Percentiles rank a stretch among this genome's conserved stretches.
Evolutionary conservation across 2,329 filamentous ascomycete genomes (phyloP).

Genomic region (Cryoendolithus antarcticus): DNA sequence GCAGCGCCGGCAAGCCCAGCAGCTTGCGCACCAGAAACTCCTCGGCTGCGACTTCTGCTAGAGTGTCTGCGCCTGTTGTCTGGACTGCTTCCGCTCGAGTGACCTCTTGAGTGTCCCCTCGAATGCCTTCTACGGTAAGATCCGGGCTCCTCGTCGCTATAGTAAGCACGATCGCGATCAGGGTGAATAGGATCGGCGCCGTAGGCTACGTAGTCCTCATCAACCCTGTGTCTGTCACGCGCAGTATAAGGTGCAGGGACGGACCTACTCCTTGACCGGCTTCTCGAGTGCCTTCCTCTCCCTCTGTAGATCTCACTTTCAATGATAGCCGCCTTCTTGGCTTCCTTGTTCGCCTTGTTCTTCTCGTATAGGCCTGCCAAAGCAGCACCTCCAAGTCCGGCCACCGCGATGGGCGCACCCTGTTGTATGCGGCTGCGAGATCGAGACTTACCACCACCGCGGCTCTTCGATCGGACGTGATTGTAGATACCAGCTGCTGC

Average conservation of each 20-base stretch:
- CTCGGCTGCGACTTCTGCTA: constrained; percentile 28
- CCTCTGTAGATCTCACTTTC: constrained; percentile 23
- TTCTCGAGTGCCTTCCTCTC: constrained; percentile 14
- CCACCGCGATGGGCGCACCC: constrained; percentile 48
- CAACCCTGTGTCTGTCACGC: constrained; percentile 25
- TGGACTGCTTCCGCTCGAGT: constrained; percentile 29
- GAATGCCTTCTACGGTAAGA: constrained; percentile 29
- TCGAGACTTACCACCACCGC: constrained; percentile 30
- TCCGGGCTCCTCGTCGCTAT: constrained; percentile 29
- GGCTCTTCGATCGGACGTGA: constrained; percentile 45
- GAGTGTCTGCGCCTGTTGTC: constrained; percentile 20
- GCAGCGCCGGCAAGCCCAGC: constrained; percentile 44
- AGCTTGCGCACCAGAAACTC: no score
- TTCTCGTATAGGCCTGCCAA: constrained; percentile 51
- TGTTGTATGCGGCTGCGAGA: constrained; percentile 42
- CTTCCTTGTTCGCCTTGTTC: constrained; percentile 47
- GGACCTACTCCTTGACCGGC: constrained; percentile 32
- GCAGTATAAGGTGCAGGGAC: constrained; percentile 29
- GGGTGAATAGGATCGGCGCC: constrained; percentile 50
- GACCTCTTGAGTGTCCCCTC: constrained; percentile 18
- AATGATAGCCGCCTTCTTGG: constrained; percentile 31
- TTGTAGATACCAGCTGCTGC: constrained; percentile 49
- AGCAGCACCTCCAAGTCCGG: constrained; percentile 49
- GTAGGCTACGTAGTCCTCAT: constrained; percentile 49
- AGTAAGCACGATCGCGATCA: constrained; percentile 27